Evolutionary conservation across 2,329 filamentous ascomycete genomes (phyloP).

Genomic region (Aotearoamyces nothofagi): DNA sequence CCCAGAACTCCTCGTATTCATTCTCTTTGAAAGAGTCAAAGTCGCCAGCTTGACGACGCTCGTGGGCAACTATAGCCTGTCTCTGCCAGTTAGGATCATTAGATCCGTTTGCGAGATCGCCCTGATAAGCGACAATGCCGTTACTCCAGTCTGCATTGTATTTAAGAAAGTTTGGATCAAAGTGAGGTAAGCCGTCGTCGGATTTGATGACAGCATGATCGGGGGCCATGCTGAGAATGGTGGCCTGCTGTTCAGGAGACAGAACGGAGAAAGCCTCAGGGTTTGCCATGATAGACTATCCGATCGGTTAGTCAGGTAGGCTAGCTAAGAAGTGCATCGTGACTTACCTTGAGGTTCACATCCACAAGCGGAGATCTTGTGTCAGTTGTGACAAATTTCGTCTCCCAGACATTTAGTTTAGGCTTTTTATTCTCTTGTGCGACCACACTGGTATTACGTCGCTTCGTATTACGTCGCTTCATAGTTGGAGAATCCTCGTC

Average conservation of each 20-base stretch:
- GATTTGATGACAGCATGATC: conserved; percentile 23
- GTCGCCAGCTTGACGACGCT: conserved; percentile 32
- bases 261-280: conserved; percentile 15
- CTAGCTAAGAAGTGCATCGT: too few relatives aligned
- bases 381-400: too few relatives aligned
- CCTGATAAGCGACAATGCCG: conserved; percentile 35
- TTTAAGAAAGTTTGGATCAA: conserved; percentile 20
- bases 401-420: too few relatives aligned
- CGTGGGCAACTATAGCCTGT: conserved; percentile 33
- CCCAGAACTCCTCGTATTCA: conserved; percentile 27
- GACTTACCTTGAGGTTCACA: too few relatives aligned
- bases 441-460: too few relatives aligned
- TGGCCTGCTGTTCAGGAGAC: conserved; percentile 25
- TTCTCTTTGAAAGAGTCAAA: conserved; percentile 39
- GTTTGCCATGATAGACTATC: background rate
- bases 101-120: conserved; percentile 35
- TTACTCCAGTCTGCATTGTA: conserved; percentile 34
- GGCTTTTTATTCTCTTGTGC: too few relatives aligned
- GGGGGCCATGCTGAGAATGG: conserved; percentile 24
- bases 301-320: too few relatives aligned
- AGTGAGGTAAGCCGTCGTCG: conserved; percentile 5
- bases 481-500: too few relatives aligned
- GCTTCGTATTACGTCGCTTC: too few relatives aligned
- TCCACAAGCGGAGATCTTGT: too few relatives aligned
- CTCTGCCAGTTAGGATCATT: conserved; percentile 39